phyloP scores from a whole-genome alignment of 2,329 filamentous ascomycete genomes.

The Didymella arachidicola region DNA sequence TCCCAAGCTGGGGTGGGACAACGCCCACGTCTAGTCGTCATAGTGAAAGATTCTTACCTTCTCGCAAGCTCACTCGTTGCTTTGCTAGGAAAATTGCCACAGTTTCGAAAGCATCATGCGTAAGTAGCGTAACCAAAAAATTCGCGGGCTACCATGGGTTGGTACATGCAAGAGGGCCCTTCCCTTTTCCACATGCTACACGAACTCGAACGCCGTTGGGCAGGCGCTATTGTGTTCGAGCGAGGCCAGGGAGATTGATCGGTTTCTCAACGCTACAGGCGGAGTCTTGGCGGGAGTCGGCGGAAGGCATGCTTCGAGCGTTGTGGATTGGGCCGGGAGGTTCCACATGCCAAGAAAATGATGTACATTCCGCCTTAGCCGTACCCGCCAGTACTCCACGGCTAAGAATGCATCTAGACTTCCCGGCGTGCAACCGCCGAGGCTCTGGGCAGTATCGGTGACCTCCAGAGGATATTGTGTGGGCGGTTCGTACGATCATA shows the following conservation, averaged over 20 bases:
- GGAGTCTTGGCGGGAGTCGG: constrained; percentile 36
- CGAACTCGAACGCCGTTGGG: constrained; percentile 19
- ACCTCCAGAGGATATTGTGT: background rate
- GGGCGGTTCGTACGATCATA: background rate
- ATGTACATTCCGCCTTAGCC: constrained; percentile 37
- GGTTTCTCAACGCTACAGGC: constrained; percentile 27
- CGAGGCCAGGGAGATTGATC: constrained; percentile 28
- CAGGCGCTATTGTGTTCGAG: constrained; percentile 15
- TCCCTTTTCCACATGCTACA: constrained; percentile 25
- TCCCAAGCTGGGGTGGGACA: constrained; percentile 14
- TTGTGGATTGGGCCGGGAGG: constrained; percentile 31
- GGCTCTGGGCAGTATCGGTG: constrained; percentile 28
- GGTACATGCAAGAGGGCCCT: constrained; percentile 21
- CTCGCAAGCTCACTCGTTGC: constrained; percentile 4
- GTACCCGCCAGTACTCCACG: constrained; percentile 23
- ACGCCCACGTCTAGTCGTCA: constrained; percentile 15
- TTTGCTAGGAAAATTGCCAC: constrained; percentile 9
- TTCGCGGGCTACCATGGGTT: constrained; percentile 25
- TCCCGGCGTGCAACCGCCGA: constrained; percentile 34
- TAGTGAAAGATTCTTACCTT: background rate
- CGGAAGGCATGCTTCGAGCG: constrained; percentile 26
- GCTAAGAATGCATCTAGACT: constrained; percentile 24
- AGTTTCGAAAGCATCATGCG: constrained; percentile 19
- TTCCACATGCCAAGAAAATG: constrained; percentile 33
- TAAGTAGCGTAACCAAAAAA: constrained; percentile 26